Evolutionary conservation across 768 basidiomycete genomes (phyloP).

Genomic region (Pleurotus sapidus): DNA sequence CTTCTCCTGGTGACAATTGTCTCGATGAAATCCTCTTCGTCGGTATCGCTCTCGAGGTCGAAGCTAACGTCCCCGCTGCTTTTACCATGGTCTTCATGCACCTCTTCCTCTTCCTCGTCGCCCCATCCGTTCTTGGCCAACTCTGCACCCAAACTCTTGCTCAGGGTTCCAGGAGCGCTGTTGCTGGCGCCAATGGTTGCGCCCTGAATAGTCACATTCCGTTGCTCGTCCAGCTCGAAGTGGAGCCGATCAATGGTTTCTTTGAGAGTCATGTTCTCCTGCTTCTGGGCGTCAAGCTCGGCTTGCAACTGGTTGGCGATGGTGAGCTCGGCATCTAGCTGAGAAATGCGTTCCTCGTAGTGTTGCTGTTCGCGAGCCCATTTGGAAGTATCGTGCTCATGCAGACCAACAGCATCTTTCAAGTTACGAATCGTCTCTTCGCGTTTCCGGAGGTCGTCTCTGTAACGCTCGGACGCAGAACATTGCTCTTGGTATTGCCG

Average conservation of each 20-base stretch:
- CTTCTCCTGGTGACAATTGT: slow-evolving; percentile 86
- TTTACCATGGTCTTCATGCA: slow-evolving; percentile 29
- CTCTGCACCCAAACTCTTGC: slow-evolving; percentile 76
- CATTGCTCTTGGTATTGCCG: slow-evolving; percentile 90
- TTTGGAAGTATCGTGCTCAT: slow-evolving; percentile 66
- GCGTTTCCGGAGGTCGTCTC: slow-evolving; percentile 68
- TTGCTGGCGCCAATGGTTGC: slow-evolving; percentile 35
- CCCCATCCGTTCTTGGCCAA: slow-evolving; percentile 46
- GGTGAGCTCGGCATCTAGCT: slow-evolving; percentile 70
- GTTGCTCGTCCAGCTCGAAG: slow-evolving; percentile 92
- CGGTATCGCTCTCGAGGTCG: slow-evolving; percentile 52
- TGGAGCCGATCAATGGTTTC: slow-evolving; percentile 96
- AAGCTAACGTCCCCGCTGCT: slow-evolving; percentile 26
- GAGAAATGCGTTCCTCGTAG: slow-evolving; percentile 67
- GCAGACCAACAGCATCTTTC: slow-evolving; percentile 56
- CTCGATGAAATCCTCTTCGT: slow-evolving; percentile 75
- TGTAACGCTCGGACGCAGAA: slow-evolving; percentile 76
- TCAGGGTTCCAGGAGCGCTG: slow-evolving; percentile 56
- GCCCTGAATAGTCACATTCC: slow-evolving; percentile 39
- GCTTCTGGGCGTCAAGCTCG: slow-evolving; percentile 88
- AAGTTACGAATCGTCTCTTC: slow-evolving; percentile 70
- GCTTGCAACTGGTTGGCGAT: slow-evolving; percentile 70
- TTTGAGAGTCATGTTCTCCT: slow-evolving; percentile 88
- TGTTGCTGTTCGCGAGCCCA: slow-evolving; percentile 64
- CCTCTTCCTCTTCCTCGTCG: slow-evolving; percentile 34